A percentile compares a stretch with the other conserved stretches of the same genome.
phyloP scores from a whole-genome alignment of 768 basidiomycete genomes.

The Coprinopsis sp. region DNA sequence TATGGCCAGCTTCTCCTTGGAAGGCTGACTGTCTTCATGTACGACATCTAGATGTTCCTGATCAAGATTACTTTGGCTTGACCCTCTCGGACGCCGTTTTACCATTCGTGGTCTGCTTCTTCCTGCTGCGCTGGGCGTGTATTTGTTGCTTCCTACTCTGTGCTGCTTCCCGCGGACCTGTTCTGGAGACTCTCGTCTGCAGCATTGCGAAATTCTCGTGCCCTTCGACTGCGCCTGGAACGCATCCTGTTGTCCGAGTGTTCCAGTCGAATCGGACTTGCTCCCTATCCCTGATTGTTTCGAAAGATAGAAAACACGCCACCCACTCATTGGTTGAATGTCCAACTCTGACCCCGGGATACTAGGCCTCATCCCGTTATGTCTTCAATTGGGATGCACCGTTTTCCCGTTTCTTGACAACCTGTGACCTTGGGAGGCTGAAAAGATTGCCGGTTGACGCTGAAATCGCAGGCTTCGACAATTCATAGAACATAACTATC shows the following conservation, averaged over 20 bases:
- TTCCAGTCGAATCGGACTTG: conserved; percentile 14
- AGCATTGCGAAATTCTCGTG: too few relatives aligned
- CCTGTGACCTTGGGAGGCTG: conserved; percentile 5
- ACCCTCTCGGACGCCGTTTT: neutral
- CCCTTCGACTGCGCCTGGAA: too few relatives aligned
- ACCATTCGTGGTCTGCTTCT: neutral
- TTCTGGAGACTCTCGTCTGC: too few relatives aligned
- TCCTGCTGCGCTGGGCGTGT: neutral
- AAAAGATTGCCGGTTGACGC: conserved; percentile 9
- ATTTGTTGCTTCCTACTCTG: neutral
- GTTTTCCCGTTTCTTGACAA: neutral
- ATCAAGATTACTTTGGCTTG: neutral
- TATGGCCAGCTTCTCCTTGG: neutral
- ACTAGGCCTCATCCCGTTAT: neutral
- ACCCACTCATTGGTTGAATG: neutral
- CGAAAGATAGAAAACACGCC: neutral
- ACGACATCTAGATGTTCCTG: neutral
- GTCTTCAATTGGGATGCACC: conserved; percentile 1
- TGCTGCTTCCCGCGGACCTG: neutral
- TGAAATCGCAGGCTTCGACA: too few relatives aligned
- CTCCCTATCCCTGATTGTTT: conserved; percentile 2
- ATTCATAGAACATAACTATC: neutral
- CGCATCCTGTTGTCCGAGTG: too few relatives aligned
- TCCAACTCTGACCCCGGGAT: neutral
- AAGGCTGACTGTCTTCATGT: neutral